Evolutionary conservation across 139 green algal genomes (phyloP).

Genomic region (Auxenochlorella pyrenoidosa): DNA sequence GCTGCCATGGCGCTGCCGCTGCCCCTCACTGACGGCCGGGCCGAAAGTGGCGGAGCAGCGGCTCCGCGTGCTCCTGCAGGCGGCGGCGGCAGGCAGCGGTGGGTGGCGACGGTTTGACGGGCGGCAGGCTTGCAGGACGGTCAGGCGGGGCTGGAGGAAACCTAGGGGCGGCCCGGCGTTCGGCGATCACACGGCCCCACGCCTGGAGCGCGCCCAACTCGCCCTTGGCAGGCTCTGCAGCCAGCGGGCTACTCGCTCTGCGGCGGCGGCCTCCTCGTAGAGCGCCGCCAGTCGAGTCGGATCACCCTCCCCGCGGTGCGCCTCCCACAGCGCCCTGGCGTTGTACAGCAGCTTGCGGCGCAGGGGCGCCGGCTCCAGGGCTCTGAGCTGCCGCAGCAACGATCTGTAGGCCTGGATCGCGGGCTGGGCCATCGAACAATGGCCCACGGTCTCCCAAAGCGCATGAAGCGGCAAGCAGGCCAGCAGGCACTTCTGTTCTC

Average conservation of each 20-base stretch:
- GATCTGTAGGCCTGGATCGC: constrained; percentile 28
- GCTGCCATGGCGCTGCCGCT: not conserved
- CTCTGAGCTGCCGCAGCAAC: constrained; percentile 7
- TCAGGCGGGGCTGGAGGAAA: not conserved
- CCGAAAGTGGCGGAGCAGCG: constrained; percentile 33
- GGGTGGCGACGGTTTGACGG: constrained; percentile 16
- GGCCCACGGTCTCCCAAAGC: not conserved
- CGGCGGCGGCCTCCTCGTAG: constrained; percentile 35
- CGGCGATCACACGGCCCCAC: not conserved
- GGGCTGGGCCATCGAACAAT: not conserved
- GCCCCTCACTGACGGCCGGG: not conserved
- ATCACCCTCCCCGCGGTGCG: constrained; percentile 1
- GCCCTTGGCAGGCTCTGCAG: constrained; percentile 44
- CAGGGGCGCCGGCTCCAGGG: constrained; percentile 25
- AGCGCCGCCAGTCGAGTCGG: constrained; percentile 5
- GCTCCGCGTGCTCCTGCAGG: constrained; percentile 42
- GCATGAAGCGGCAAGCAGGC: not conserved
- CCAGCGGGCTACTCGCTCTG: constrained; percentile 40
- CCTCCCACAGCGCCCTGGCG: constrained; percentile 34
- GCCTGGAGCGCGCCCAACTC: not conserved
- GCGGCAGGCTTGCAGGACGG: not conserved
- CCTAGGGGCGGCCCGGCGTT: not conserved
- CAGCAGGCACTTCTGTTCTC: not conserved
- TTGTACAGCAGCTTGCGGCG: constrained; percentile 46
- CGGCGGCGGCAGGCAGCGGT: too few relatives aligned